These are phyloP conservation scores for Elongisporangium senticosum DNA, from an alignment of 352 stramenopile species.

Conservation along the genomic window DNA sequence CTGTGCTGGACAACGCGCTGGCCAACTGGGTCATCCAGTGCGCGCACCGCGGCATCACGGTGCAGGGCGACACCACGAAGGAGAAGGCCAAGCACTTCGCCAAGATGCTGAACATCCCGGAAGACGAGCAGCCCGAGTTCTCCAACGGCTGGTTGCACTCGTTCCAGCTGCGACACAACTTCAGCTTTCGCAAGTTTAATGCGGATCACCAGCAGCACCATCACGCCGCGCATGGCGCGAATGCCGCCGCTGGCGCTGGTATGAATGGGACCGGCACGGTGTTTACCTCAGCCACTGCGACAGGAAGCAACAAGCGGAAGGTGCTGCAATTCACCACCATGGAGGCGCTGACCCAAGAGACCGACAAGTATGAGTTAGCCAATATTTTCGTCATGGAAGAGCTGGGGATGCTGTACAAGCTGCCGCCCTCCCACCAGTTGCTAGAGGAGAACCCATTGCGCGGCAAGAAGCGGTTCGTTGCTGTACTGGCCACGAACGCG, in stretches of 20 bases:
- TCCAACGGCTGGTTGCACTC: conserved; percentile 78
- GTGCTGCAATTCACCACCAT: conserved; percentile 58
- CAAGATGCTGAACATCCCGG: conserved; percentile 72
- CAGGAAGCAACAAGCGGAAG: conserved; percentile 11
- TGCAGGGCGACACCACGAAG: conserved; percentile 81
- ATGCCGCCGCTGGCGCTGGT: neutral
- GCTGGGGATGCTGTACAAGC: conserved; percentile 67
- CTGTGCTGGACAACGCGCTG: conserved; percentile 68
- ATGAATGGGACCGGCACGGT: neutral
- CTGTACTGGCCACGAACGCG: conserved; percentile 57
- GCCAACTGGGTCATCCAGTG: conserved; percentile 87
- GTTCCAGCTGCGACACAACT: conserved; percentile 80
- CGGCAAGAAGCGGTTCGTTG: conserved; percentile 69
- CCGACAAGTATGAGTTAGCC: conserved; percentile 66
- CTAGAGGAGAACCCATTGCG: conserved; percentile 44
- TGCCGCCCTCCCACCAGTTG: conserved; percentile 41
- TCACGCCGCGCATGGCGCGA: conserved; percentile 1
- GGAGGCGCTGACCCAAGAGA: conserved; percentile 54
- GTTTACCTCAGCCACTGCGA: neutral
- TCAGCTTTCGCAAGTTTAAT: conserved; percentile 82
- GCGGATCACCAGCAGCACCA: conserved; percentile 35
- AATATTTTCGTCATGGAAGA: conserved; percentile 79
- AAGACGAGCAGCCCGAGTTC: conserved; percentile 73
- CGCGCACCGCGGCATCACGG: conserved; percentile 65
- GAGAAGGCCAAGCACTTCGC: conserved; percentile 84